Conservation (phyloP, 2,329 filamentous ascomycete species). For the Diplodia seriata region DNA sequence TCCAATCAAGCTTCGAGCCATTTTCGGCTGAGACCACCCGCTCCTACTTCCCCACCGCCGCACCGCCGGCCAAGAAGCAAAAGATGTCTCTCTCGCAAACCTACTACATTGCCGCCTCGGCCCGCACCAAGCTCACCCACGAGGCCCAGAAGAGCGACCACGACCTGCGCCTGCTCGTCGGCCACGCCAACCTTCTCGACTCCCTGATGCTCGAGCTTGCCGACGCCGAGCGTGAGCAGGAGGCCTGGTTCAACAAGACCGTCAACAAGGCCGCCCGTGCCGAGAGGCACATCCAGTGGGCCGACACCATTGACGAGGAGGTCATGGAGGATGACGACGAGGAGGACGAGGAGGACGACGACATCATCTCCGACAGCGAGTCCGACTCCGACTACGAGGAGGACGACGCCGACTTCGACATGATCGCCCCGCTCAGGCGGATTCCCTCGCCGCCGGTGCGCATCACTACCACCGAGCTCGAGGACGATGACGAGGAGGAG, state of each 20-base stretch:
- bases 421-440: slow-evolving; percentile 50
- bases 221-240: slow-evolving; percentile 93
- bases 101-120: slow-evolving; percentile 97
- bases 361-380: slow-evolving; percentile 56
- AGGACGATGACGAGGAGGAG: slow-evolving; percentile 52
- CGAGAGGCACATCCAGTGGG: slow-evolving; percentile 84
- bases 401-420: slow-evolving; percentile 56
- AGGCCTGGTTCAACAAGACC: slow-evolving; percentile 97
- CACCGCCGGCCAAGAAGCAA: slow-evolving; percentile 65
- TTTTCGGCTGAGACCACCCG: slow-evolving; percentile 53
- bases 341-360: slow-evolving; percentile 63
- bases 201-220: slow-evolving; percentile 89
- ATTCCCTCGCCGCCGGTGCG: slow-evolving; percentile 51
- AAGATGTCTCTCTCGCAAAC: slow-evolving; percentile 98
- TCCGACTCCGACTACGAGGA: slow-evolving; percentile 63
- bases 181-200: slow-evolving; percentile 98
- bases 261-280: slow-evolving; percentile 74
- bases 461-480: slow-evolving; percentile 53
- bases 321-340: slow-evolving; percentile 73
- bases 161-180: slow-evolving; percentile 92
- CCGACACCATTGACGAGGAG: slow-evolving; percentile 77
- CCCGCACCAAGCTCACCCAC: slow-evolving; percentile 90
- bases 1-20: slow-evolving; percentile 56
- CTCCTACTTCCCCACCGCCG: slow-evolving; percentile 46
- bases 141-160: slow-evolving; percentile 92